phyloP scores from a whole-genome alignment of 1,139 yeast genomes.

The Hansenula anomala region DNA sequence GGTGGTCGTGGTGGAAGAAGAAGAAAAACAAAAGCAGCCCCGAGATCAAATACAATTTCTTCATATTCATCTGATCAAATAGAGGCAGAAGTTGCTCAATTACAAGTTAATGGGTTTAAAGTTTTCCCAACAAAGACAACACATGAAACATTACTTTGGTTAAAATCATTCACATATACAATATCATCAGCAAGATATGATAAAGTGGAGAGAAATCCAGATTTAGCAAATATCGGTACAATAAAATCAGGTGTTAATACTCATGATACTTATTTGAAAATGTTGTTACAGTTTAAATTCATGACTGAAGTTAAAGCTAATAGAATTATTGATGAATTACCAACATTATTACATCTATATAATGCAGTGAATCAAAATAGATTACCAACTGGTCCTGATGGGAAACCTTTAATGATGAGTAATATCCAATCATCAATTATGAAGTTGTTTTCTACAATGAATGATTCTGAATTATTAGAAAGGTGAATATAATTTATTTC shows the following conservation, averaged over 20 bases:
- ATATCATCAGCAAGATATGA: slow-evolving; percentile 51
- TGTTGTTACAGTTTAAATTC: slow-evolving; percentile 49
- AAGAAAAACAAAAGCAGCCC: slow-evolving; percentile 8
- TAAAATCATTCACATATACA: slow-evolving; percentile 52
- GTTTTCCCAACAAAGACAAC: slow-evolving; percentile 42
- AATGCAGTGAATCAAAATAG: slow-evolving; percentile 24
- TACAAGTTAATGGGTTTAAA: slow-evolving; percentile 41
- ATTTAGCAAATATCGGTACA: slow-evolving; percentile 47
- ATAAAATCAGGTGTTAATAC: slow-evolving; percentile 50
- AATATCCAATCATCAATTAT: slow-evolving; percentile 40
- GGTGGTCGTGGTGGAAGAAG: too few species aligned
- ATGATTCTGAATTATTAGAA: slow-evolving; percentile 40
- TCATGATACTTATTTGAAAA: slow-evolving; percentile 41
- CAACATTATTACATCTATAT: slow-evolving; percentile 35
- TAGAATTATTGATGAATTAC: slow-evolving; percentile 30
- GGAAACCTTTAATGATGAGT: slow-evolving; percentile 34
- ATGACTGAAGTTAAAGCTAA: slow-evolving; percentile 42
- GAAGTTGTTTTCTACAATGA: slow-evolving; percentile 42
- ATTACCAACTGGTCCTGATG: slow-evolving; percentile 27
- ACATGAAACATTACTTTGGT: slow-evolving; percentile 49
- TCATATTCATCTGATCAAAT: slow-evolving; percentile 22
- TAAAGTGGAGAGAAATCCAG: slow-evolving; percentile 47
- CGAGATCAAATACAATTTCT: slow-evolving; percentile 9
- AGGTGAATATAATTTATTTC: slow-evolving; percentile 13
- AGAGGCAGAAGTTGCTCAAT: slow-evolving; percentile 28